phyloP scores from a whole-genome alignment of 176 grass and related monocot genomes.

The Aegilops longissima region DNA sequence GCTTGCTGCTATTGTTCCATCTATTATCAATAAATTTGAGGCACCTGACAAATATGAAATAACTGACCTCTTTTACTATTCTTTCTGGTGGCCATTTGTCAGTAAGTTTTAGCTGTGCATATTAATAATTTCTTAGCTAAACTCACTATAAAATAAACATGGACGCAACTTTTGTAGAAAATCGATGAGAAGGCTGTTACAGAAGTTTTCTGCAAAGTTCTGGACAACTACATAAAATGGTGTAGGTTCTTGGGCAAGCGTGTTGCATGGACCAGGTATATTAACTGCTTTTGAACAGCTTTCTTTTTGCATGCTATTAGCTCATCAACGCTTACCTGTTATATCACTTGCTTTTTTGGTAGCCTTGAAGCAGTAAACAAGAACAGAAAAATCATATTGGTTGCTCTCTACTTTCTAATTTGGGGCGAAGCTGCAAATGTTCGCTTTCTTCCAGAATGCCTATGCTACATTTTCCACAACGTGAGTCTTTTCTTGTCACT shows the following conservation, averaged over 20 bases:
- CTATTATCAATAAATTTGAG: neutral
- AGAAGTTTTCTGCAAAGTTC: slow-evolving; percentile 84
- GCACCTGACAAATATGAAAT: neutral
- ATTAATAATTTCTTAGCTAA: neutral
- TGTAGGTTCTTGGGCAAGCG: slow-evolving; percentile 79
- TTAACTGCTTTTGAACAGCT: neutral
- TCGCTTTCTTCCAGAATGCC: slow-evolving; percentile 91
- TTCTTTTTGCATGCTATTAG: slow-evolving; percentile 22
- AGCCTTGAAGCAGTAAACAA: slow-evolving; percentile 79
- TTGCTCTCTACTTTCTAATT: slow-evolving; percentile 88
- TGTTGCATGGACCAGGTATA: slow-evolving; percentile 90
- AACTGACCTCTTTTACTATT: neutral
- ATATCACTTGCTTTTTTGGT: slow-evolving; percentile 24
- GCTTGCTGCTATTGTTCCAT: neutral
- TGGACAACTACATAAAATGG: slow-evolving; percentile 98
- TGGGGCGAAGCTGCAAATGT: slow-evolving; percentile 98
- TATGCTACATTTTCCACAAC: slow-evolving; percentile 98
- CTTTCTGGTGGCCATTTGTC: neutral
- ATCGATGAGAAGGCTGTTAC: slow-evolving; percentile 86
- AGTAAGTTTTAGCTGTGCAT: neutral
- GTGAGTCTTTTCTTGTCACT: slow-evolving; percentile 52
- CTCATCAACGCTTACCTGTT: slow-evolving; percentile 1
- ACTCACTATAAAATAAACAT: neutral
- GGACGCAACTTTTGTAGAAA: slow-evolving; percentile 55
- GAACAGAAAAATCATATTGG: slow-evolving; percentile 78